Evolutionary conservation across 805 yeast species (phyloP), one percentile per base, ranked within the genome.

Genomic region (Yamadazyma takamatsuzukensis): DNA sequence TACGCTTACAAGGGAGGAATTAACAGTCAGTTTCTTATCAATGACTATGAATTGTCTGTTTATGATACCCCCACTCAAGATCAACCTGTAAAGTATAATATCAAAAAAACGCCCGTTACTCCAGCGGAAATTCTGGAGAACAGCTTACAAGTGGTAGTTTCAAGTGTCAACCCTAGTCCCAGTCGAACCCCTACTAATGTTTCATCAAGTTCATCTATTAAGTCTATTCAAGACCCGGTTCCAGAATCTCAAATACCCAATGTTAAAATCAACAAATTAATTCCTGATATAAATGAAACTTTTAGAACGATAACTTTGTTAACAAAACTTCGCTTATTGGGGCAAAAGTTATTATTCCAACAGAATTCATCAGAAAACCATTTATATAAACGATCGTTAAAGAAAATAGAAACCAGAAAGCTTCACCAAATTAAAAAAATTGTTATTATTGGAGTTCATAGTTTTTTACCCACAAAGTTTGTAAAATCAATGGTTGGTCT

Each of bases 381-480:
- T 37, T 39, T 59, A 30, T 61, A 61, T 34, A 44, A 46, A 14
- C 30, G 31, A 3, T 27, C 36, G 1, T 27, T 24, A 4, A 18
- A 33, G 0, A 33, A 33, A 11, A 37, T 49, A 7, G 21, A 17
- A 10, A 18, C 27, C 6, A 40, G 37, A 16, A 47, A 43, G 21
- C 25, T 35, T n/a, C 25, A 31, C 30, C 24, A 16, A 14, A 34
- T 27, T 13, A 47, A 49, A 18, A 51, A 47, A 16, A 52, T 56
- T 7, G 59, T 64, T 4, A 46, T 65, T 5, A 49, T 66, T 16
- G 60, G 64, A 2, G 51, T 62, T 10, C 72, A 66, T 47, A 56
- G 64, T 15, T 66, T 62, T 33, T 42, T 64, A 18, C 72, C 72
- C 6, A 55, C 53, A 12, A 64, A 65, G 36, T 47, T 65, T 36